Evolutionary conservation across 768 basidiomycete species (phyloP).

Genomic region (Leccinum uliginosum): DNA sequence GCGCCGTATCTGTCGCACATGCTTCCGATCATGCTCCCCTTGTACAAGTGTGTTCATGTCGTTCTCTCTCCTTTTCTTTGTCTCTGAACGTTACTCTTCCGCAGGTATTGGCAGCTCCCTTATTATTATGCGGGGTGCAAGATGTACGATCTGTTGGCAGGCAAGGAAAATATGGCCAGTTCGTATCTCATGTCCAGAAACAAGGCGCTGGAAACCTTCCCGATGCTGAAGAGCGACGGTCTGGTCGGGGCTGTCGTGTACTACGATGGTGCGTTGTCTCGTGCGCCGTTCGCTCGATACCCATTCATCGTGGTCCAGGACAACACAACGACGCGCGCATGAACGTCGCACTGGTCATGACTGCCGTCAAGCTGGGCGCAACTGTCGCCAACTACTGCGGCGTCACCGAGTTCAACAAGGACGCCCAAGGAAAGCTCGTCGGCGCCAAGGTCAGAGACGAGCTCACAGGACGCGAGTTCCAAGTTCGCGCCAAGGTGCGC

Average conservation of each 20-base stretch:
- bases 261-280: slow-evolving; percentile 71
- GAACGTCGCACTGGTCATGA: slow-evolving; percentile 95
- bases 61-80: neutral
- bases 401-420: slow-evolving; percentile 75
- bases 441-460: slow-evolving; percentile 79
- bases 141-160: slow-evolving; percentile 92
- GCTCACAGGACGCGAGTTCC: slow-evolving; percentile 78
- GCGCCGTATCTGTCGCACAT: slow-evolving; percentile 90
- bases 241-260: slow-evolving; percentile 95
- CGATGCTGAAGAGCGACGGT: slow-evolving; percentile 91
- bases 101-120: slow-evolving; percentile 91
- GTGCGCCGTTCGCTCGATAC: neutral
- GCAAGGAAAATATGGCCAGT: slow-evolving; percentile 93
- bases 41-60: slow-evolving; percentile 69
- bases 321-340: slow-evolving; percentile 99
- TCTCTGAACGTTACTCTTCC: neutral
- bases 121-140: slow-evolving; percentile 97
- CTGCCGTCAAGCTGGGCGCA: slow-evolving; percentile 89
- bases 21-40: slow-evolving; percentile 95
- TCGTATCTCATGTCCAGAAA: slow-evolving; percentile 95
- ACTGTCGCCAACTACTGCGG: slow-evolving; percentile 86
- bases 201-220: slow-evolving; percentile 91
- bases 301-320: slow-evolving; percentile 40
- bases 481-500: slow-evolving; percentile 72
- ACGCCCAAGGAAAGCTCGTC: slow-evolving; percentile 51